Evolutionary conservation across 2,329 filamentous ascomycete genomes (phyloP), one percentile per base, ranked within the genome.

Genomic region (Onygena corvina): DNA sequence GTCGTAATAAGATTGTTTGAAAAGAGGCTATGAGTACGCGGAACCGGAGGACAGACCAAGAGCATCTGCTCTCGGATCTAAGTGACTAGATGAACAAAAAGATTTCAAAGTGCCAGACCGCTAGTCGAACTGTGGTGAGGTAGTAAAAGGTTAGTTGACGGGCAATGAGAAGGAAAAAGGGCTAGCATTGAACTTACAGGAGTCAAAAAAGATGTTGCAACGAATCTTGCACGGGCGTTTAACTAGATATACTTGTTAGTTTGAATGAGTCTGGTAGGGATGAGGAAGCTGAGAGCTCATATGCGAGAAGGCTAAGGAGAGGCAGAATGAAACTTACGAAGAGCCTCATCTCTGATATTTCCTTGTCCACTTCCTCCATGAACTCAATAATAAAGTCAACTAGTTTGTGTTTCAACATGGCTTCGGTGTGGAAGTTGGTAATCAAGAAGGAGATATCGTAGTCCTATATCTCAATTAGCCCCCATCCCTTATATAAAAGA

Each of bases 301-400:
- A 46, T 12, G 11, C 9, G 20, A 40, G 9, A n/a, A 7, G n/a
- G 21, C 2, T 20, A 23, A 30, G 7, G 11, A 18, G 40, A 18
- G 14, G 11, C 11, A 8, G 23, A 33, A 2, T 16, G 36, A n/a
- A 42, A 74, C 86, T 59, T 77, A 95, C 90, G 69, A 98, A 98
- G 61, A 98, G 83, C 77, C 98, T 98, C 92, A 98, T 96, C 72
- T 98, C 93, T 2, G 92, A 96, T 53, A 98, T 98, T 69, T 98
- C 92, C 76, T 98, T 98, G 69, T 98, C 93, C 3, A 98, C 93
- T 67, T 98, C 92, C 69, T 98, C 90, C 90, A 98, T 96, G 63
- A 98, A 98, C 63, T 96, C 83, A 57, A 98, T 95, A 59, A 98
- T 94, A 63, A 98, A 98, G 67, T 98, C 92, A 29, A 98, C 93